Base-by-base conservation (phyloP, 2,329 filamentous ascomycete genomes). In the Xylaria hypoxylon region DNA sequence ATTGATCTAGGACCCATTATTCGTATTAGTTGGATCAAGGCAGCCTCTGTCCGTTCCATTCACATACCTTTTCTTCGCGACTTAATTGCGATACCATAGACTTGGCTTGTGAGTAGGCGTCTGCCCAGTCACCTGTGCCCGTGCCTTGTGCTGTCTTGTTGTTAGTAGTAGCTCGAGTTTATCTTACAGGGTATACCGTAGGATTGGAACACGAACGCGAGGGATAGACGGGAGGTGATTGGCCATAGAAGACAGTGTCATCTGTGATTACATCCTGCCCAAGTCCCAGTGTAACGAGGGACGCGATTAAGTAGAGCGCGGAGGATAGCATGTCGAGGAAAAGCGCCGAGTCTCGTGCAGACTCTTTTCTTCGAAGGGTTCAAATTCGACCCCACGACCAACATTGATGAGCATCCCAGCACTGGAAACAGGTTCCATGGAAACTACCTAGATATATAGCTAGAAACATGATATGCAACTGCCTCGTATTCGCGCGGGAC, bases 41-140 rank as follows among this genome's bases (percentile, higher is more conserved):
- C 10, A 22, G 17, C 22, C 6, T 11, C 38, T 6, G 6, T 1
- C 5, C 5, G 11, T 19, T 22, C 1, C 22, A n/a, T 35, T 1
- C 1, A 31, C 45, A 11, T 11, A 73, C 75, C 74, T 80, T 81
- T 56, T 82, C 80, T 45, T 79, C 77, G 8, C 79, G 66, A 2
- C 77, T 82, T 72, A 83, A 75, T 67, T 79, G 73, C 4, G 75
- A 71, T 15, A 82, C 79, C 7, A 81, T 68, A 1, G 65, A 71
- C n/a, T 68, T 71, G 13, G 81, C 80, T 24, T 74, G 73, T 1
- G 66, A 48, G 64, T 80, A 80, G 28, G 80, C 77, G n/a, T 68
- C 53, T 6, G 77, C 68, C 81, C 81, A 82, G 31, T 73, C 70
- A 2, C 78, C 77, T 4, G 69, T 65, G 3, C 77, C 78, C 0